Evolutionary conservation across 768 basidiomycete genomes (phyloP).

Genomic region (Lepiota subincarnata): DNA sequence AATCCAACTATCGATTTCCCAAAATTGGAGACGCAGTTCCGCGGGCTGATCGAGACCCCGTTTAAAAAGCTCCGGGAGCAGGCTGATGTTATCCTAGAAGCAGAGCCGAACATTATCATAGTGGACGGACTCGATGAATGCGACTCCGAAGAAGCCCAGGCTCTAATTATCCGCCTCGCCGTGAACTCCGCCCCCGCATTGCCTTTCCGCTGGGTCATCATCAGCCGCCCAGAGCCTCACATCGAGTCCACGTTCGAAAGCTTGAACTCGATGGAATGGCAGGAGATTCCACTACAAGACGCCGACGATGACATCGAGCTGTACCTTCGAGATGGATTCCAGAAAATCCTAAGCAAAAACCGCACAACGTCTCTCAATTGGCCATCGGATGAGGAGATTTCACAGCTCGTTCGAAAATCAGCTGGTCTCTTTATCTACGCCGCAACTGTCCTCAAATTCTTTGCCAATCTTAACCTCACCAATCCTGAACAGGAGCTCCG

Average conservation of each 20-base stretch:
- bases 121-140: slow-evolving; percentile 27
- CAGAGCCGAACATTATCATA: slow-evolving; percentile 12
- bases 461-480: slow-evolving; percentile 9
- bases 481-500: not conserved
- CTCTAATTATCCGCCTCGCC: slow-evolving; percentile 11
- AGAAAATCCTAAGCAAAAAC: slow-evolving; percentile 3
- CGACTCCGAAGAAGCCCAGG: slow-evolving; percentile 7
- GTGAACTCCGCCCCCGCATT: not conserved
- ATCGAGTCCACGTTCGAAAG: slow-evolving; percentile 11
- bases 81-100: not conserved
- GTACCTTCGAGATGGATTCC: slow-evolving; percentile 13
- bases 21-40: slow-evolving; percentile 14
- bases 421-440: slow-evolving; percentile 24
- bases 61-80: not conserved
- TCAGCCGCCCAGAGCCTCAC: slow-evolving; percentile 23
- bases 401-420: slow-evolving; percentile 17
- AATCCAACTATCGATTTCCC: slow-evolving; percentile 13
- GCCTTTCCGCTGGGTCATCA: slow-evolving; percentile 19
- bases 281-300: not conserved
- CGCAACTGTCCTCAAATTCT: slow-evolving; percentile 20
- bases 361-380: not conserved
- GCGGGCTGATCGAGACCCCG: slow-evolving; percentile 14
- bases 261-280: not conserved
- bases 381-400: slow-evolving; percentile 18
- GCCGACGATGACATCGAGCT: slow-evolving; percentile 16